These are phyloP conservation scores for Sclerotinia trifoliorum DNA, from an alignment of 2,329 filamentous ascomycete species.

Conservation along the genomic window DNA sequence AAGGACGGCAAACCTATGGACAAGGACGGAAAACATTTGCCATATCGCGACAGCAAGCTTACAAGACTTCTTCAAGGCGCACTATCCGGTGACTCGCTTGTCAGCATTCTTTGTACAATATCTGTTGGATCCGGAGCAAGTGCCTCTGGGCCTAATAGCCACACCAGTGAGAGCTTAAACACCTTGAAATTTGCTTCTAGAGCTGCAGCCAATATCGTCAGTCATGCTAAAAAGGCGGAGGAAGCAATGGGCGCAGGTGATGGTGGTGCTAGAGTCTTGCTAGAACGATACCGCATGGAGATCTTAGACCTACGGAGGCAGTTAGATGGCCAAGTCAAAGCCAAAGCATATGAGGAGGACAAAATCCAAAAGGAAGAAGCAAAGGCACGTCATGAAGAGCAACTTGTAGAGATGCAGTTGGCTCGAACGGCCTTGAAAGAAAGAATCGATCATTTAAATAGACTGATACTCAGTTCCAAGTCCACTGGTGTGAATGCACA, in stretches of 20 bases:
- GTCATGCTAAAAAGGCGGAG: conserved; percentile 91
- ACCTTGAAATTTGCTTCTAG: conserved; percentile 95
- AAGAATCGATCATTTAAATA: conserved; percentile 93
- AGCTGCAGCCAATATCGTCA: conserved; percentile 97
- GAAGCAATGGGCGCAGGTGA: conserved; percentile 79
- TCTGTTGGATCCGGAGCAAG: conserved; percentile 79
- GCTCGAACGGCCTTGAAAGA: conserved; percentile 94
- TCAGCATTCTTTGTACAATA: conserved; percentile 97
- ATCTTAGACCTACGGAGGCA: conserved; percentile 79
- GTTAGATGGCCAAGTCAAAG: conserved; percentile 77
- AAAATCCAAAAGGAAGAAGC: conserved; percentile 74
- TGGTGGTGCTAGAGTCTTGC: conserved; percentile 77
- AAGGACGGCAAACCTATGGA: conserved; percentile 71
- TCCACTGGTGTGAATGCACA: conserved; percentile 88
- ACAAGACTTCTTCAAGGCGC: conserved; percentile 90
- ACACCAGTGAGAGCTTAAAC: conserved; percentile 87
- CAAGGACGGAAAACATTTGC: conserved; percentile 87
- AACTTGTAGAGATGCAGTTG: conserved; percentile 98
- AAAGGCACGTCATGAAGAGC: conserved; percentile 86
- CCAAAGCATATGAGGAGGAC: conserved; percentile 67
- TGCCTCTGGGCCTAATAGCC: conserved; percentile 66
- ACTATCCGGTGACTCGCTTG: conserved; percentile 86
- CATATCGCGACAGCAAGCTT: conserved; percentile 96
- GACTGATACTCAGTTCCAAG: conserved; percentile 91
- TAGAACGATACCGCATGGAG: conserved; percentile 83